Evolutionary conservation across 179 eudicot species (phyloP).

Genomic region (Camellia oleifera): DNA sequence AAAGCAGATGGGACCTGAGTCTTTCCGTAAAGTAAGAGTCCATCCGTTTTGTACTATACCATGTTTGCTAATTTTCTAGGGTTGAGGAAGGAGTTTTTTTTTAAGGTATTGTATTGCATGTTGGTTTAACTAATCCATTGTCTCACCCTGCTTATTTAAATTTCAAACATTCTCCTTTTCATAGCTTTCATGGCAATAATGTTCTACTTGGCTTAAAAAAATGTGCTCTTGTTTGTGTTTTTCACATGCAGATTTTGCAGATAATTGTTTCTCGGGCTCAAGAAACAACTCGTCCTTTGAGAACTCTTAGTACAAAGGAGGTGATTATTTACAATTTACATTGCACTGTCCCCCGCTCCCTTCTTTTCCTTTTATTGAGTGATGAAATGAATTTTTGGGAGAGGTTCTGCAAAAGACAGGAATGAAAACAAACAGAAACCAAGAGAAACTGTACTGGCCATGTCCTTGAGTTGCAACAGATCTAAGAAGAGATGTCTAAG

Average conservation of each 20-base stretch:
- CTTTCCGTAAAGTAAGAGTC: slow-evolving; percentile 79
- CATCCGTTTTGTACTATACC: background rate
- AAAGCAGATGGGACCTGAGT: slow-evolving; percentile 99
- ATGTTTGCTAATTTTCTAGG: slow-evolving; percentile 6
- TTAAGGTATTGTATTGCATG: background rate
- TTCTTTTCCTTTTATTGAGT: background rate
- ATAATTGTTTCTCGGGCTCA: slow-evolving; percentile 72
- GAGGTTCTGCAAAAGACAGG: background rate
- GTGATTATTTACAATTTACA: slow-evolving; percentile 28
- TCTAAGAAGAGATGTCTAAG: background rate
- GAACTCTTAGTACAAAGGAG: slow-evolving; percentile 93
- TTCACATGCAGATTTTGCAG: slow-evolving; percentile 66
- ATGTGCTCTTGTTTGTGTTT: slow-evolving; percentile 5
- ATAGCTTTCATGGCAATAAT: background rate
- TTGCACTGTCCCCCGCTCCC: background rate
- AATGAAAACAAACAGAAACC: background rate
- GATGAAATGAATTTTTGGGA: slow-evolving; percentile 1
- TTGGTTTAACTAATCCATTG: background rate
- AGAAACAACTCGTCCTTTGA: slow-evolving; percentile 54
- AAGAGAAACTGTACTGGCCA: background rate
- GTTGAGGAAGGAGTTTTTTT: background rate
- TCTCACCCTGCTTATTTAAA: background rate
- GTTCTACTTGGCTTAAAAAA: background rate
- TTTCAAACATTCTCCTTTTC: background rate
- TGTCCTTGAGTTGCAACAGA: background rate